Conservation (phyloP, 108 stramenopile genomes). For the Schizochytrium sp. region DNA sequence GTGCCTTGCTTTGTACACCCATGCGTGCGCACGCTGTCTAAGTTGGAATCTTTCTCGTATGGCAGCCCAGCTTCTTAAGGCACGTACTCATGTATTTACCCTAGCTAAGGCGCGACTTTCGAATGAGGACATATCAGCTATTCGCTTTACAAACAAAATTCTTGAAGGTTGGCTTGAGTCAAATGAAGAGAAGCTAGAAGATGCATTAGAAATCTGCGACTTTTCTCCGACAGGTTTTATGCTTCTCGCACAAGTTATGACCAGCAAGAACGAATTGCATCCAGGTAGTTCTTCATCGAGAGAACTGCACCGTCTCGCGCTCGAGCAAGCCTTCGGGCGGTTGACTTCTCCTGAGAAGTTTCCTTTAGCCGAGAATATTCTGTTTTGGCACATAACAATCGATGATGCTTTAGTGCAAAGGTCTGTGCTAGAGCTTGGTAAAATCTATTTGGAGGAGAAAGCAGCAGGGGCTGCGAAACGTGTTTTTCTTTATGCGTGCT, state of each 20-base stretch:
- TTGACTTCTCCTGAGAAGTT: background rate
- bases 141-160: background rate
- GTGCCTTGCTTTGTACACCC: background rate
- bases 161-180: background rate
- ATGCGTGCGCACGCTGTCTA: background rate
- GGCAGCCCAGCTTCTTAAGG: background rate
- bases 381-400: background rate
- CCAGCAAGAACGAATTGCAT: background rate
- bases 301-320: background rate
- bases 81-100: background rate
- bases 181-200: background rate
- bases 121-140: background rate
- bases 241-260: background rate
- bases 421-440: background rate
- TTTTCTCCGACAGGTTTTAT: background rate
- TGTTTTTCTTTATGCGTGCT: conserved; percentile 7
- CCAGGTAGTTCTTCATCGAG: background rate
- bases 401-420: background rate
- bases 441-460: background rate
- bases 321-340: background rate
- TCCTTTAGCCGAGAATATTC: too few relatives aligned
- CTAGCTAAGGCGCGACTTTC: background rate
- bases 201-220: background rate
- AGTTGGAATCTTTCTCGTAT: background rate
- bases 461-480: conserved; percentile 13